Percentiles rank a stretch among this genome's conserved stretches.
phyloP scores from a whole-genome alignment of 78 protist genomes.

The Pigoraptor vietnamica region DNA sequence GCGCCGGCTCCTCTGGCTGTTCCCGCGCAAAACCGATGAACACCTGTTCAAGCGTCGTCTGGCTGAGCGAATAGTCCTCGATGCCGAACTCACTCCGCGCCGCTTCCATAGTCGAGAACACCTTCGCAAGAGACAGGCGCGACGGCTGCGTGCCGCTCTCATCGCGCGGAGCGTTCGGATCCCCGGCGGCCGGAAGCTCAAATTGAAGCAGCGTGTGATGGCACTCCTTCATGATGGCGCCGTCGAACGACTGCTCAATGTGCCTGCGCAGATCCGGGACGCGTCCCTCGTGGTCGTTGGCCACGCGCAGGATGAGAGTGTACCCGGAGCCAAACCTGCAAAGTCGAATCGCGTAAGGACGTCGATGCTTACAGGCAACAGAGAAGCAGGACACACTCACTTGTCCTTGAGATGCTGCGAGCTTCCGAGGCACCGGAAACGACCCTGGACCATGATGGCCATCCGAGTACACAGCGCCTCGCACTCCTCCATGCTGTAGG shows the following conservation, averaged over 20 bases:
- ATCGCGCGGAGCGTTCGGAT: background rate
- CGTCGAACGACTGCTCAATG: background rate
- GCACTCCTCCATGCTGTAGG: conserved; percentile 59
- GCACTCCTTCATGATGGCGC: background rate
- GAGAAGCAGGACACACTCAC: background rate
- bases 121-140: background rate
- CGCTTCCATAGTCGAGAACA: background rate
- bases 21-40: background rate
- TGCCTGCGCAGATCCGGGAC: background rate
- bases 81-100: background rate
- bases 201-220: background rate
- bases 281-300: background rate
- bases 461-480: conserved; percentile 49
- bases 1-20: too few species aligned
- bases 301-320: background rate
- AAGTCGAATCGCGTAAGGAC: background rate
- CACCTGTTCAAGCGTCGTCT: conserved; percentile 18
- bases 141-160: background rate
- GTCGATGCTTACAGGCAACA: background rate
- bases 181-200: background rate
- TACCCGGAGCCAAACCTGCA: background rate
- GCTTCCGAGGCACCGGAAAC: conserved; percentile 24
- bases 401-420: conserved; percentile 32
- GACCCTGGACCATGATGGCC: conserved; percentile 45
- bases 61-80: conserved; percentile 1